Evolutionary conservation across 2,329 filamentous ascomycete genomes (phyloP).

Genomic region (Apiospora malaysiana): DNA sequence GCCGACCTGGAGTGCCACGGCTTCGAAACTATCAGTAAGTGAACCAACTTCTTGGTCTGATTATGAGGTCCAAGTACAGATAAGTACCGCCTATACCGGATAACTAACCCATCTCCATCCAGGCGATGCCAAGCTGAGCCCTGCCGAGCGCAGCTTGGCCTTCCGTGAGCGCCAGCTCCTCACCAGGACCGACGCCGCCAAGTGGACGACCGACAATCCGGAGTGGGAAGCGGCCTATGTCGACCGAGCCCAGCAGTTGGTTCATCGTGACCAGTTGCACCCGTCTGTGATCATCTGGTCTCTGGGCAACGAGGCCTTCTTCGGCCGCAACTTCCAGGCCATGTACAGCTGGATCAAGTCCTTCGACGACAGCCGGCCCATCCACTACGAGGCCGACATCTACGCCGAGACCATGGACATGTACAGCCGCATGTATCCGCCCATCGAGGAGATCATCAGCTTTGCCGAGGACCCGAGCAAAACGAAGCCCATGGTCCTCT

Average conservation of each 20-base stretch:
- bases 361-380: conserved; percentile 58
- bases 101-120: not conserved
- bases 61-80: too few relatives aligned
- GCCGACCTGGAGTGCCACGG: conserved; percentile 51
- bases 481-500: conserved; percentile 59
- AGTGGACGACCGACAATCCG: conserved; percentile 62
- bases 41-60: conserved; percentile 18
- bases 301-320: conserved; percentile 72
- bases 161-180: conserved; percentile 40
- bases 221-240: conserved; percentile 66
- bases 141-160: conserved; percentile 34
- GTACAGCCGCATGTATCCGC: conserved; percentile 67
- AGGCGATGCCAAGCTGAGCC: conserved; percentile 39
- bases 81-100: too few relatives aligned
- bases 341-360: conserved; percentile 67
- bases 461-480: conserved; percentile 44
- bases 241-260: conserved; percentile 67
- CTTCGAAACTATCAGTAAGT: conserved; percentile 36
- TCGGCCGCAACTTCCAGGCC: conserved; percentile 65
- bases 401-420: conserved; percentile 63
- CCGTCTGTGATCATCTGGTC: conserved; percentile 71
- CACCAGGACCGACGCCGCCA: conserved; percentile 44
- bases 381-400: conserved; percentile 68
- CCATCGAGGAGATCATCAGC: conserved; percentile 47
- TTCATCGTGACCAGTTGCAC: conserved; percentile 69